A percentile compares a stretch with the other conserved stretches of the same genome.
These are phyloP conservation scores for Cordyceps tenuipes DNA, from an alignment of 2,329 filamentous ascomycete genomes.

Conservation along the genomic window DNA sequence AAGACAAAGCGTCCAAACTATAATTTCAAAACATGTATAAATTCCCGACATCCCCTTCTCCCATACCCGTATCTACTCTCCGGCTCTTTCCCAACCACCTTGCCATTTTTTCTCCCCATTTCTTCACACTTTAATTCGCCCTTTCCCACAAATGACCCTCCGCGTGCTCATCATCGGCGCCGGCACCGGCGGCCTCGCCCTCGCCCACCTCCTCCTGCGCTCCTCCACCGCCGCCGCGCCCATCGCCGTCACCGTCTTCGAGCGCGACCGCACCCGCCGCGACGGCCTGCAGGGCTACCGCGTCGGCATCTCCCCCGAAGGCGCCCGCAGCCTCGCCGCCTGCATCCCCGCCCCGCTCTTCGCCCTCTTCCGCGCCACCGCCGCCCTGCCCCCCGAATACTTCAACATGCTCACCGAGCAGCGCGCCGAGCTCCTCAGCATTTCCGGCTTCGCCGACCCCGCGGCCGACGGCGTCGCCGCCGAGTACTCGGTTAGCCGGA, in stretches of 20 bases:
- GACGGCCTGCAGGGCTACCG: slow-evolving; percentile 17
- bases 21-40: neutral
- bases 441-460: slow-evolving; percentile 10
- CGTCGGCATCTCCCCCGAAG: slow-evolving; percentile 17
- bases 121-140: neutral
- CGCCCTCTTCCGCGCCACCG: slow-evolving; percentile 13
- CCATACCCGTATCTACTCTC: neutral
- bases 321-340: slow-evolving; percentile 13
- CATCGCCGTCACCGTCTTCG: slow-evolving; percentile 14
- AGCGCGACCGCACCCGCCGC: slow-evolving; percentile 14
- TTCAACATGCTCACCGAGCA: slow-evolving; percentile 14
- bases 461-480: slow-evolving; percentile 12
- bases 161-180: slow-evolving; percentile 16
- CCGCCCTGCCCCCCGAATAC: slow-evolving; percentile 11
- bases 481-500: slow-evolving; percentile 16
- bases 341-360: slow-evolving; percentile 13
- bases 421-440: slow-evolving; percentile 7
- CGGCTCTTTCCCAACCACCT: neutral
- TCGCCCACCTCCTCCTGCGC: slow-evolving; percentile 15
- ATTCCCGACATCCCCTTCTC: neutral
- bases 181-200: slow-evolving; percentile 15
- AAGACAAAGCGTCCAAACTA: neutral
- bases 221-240: neutral
- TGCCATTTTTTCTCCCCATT: neutral
- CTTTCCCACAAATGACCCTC: neutral